Evolutionary conservation across 179 eudicot genomes (phyloP), one percentile per base, ranked within the genome.

Genomic region (Amaranthus tricolor): DNA sequence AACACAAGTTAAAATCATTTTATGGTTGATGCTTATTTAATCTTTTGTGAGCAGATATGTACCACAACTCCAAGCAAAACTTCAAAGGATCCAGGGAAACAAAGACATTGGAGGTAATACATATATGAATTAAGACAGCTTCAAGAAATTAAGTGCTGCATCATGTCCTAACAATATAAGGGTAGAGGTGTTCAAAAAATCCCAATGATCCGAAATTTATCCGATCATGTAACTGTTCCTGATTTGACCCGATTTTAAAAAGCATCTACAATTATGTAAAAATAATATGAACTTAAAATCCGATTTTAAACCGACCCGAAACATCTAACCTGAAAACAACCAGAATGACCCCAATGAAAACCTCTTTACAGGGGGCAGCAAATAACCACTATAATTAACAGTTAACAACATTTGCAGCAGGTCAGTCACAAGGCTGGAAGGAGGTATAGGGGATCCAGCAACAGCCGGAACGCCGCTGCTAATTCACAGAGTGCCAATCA

Each of bases 81-180:
- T 75, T 85, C 70, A 84, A 71, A 85, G 89, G 86, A 69, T 67
- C 88, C 71, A 76, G 82, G 49, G 90, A 85, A 81, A 79, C 74
- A 45, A 94, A 81, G 80, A 67, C 84, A 51, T 70, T 60, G 14
- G 83, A 85, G 40, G 75, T 82, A 47, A 96, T 90, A 89, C 71
- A 89, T 82, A 69, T 49, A 9, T 73, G 47, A 13, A 64, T 11
- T 24, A 16, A 54, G 21, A 6, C 20, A 49, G 40, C 15, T n/a
- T 64, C 31, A 31, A 75, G 14, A 60, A 16, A 66, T 9, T 11
- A 31, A 7, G 19, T 2, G n/a, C 10, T 0, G 16, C 20, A 16
- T 51, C 40, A 49, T 31, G 0, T 31, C 40, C 40, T 31, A 31
- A 48, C 31, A 45, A 13, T 15, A 4, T 2, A 74, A 49, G 49